These are phyloP conservation scores for Teunomyces funiuensis DNA, from an alignment of 805 yeast genomes.

Conservation along the genomic window DNA sequence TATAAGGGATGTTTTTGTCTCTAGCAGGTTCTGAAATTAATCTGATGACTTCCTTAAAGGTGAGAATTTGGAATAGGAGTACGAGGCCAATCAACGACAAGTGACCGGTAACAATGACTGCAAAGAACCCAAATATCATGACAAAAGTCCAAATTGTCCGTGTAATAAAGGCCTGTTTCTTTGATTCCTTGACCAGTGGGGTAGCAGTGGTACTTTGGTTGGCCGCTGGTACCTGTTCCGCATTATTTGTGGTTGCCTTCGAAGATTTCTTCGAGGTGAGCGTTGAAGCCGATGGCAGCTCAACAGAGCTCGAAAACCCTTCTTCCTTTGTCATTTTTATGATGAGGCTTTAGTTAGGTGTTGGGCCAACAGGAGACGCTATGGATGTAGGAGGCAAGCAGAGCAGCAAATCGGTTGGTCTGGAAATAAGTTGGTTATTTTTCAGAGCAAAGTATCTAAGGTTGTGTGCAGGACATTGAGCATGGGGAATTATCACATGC, in stretches of 20 bases:
- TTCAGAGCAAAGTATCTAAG: slow-evolving; percentile 3
- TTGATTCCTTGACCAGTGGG: slow-evolving; percentile 53
- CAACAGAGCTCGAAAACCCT: slow-evolving; percentile 2
- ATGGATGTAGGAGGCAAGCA: not conserved
- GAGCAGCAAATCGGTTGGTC: not conserved
- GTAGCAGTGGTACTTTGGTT: not conserved
- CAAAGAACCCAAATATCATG: slow-evolving; percentile 76
- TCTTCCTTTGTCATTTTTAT: slow-evolving; percentile 3
- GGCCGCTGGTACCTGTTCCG: not conserved
- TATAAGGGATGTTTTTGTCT: slow-evolving; percentile 79
- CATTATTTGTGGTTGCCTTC: not conserved
- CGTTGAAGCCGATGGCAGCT: not conserved
- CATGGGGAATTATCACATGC: not conserved
- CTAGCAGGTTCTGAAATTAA: slow-evolving; percentile 82
- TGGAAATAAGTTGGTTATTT: slow-evolving; percentile 1
- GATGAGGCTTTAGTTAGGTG: not conserved
- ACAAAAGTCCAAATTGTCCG: slow-evolving; percentile 93
- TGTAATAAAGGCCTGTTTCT: slow-evolving; percentile 79
- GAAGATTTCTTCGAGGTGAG: not conserved
- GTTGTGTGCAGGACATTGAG: not conserved
- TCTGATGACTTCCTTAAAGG: slow-evolving; percentile 88
- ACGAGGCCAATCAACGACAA: slow-evolving; percentile 74
- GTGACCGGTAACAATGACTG: slow-evolving; percentile 80
- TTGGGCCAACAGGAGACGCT: not conserved
- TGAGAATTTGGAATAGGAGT: slow-evolving; percentile 70